Evolutionary conservation across 208 protist genomes (phyloP).

Genomic region (Trypanosoma boissoni): DNA sequence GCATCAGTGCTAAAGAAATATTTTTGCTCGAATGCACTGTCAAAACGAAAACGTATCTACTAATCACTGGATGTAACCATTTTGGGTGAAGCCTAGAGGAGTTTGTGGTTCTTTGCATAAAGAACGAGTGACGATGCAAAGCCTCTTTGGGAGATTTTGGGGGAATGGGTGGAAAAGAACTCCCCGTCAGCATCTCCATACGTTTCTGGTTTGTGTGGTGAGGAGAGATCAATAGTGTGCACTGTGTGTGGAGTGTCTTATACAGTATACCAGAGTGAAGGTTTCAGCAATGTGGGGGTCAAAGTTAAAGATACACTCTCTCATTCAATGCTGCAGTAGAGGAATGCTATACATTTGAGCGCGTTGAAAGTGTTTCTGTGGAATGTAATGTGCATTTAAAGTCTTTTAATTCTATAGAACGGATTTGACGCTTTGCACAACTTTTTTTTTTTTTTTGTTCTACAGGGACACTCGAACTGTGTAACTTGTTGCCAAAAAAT

Average conservation of each 20-base stretch:
- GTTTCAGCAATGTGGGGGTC: constrained; percentile 88
- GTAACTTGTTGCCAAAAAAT: constrained; percentile 82
- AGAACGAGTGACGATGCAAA: constrained; percentile 85
- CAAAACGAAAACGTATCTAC: constrained; percentile 51
- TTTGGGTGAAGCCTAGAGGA: constrained; percentile 84
- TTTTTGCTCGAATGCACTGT: constrained; percentile 76
- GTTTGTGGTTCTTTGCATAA: constrained; percentile 85
- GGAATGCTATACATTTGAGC: constrained; percentile 57
- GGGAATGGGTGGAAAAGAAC: constrained; percentile 78
- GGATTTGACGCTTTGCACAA: constrained; percentile 58
- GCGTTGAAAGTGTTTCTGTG: constrained; percentile 82
- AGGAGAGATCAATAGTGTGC: constrained; percentile 66
- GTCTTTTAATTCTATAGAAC: constrained; percentile 67
- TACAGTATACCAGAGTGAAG: constrained; percentile 61
- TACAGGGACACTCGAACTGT: constrained; percentile 89
- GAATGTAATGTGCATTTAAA: constrained; percentile 46
- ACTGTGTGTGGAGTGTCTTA: constrained; percentile 68
- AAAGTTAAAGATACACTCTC: constrained; percentile 77
- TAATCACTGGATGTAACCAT: constrained; percentile 73
- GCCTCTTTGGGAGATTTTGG: constrained; percentile 88
- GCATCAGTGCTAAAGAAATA: constrained; percentile 52
- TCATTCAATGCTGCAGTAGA: constrained; percentile 83
- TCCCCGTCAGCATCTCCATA: constrained; percentile 59
- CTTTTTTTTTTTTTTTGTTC: constrained; percentile 84
- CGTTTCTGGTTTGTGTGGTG: constrained; percentile 74